Evolutionary conservation across 164 flowering plant genomes (phyloP), one percentile per base, ranked within the genome.

Genomic region (Stephania japonica): DNA sequence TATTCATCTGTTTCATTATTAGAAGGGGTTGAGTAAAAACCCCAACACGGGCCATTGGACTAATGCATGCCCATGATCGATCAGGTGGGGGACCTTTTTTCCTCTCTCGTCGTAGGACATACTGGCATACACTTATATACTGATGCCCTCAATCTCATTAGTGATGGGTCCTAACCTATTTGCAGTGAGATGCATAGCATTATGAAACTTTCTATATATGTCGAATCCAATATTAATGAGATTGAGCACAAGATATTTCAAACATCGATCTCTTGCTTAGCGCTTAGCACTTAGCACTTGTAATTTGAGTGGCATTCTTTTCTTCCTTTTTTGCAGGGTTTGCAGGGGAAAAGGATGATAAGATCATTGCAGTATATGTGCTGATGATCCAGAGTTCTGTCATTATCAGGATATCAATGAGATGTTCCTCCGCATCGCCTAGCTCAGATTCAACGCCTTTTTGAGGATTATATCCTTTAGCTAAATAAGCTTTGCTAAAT

Each of bases 41-140:
- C n/a, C n/a, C n/a, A n/a, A n/a, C n/a, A n/a, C 92, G 94, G 47
- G 97, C 98, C 19, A 90, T 93, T 79, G 98, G 95, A 70, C 77
- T 93, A 42, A 93, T 91, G n/a, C n/a, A n/a, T n/a, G 98, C 94
- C 95, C 32, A 91, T 91, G 97, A 88, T 93, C 83, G 98, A 93
- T 80, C 96, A 91, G 89, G 96, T 89, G 43, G 24, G 7, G n/a
- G n/a, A n/a, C n/a, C 38, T 32, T 32, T 32, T 32, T 32, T 59
- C 65, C 18, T 38, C 18, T 18, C 38, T 72, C 18, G 3, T 24
- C 67, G 23, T 26, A 19, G 12, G 42, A 53, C 19, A 53, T 0
- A 5, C 6, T 13, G 14, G 61, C 61, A 53, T 5, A 12, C 18
- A 53, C 61, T 10, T 53, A n/a, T 53, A 47, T 47, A 47, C 16